Base-by-base conservation (phyloP, 805 yeast species). In the Lipomyces spencermartinsiae region DNA sequence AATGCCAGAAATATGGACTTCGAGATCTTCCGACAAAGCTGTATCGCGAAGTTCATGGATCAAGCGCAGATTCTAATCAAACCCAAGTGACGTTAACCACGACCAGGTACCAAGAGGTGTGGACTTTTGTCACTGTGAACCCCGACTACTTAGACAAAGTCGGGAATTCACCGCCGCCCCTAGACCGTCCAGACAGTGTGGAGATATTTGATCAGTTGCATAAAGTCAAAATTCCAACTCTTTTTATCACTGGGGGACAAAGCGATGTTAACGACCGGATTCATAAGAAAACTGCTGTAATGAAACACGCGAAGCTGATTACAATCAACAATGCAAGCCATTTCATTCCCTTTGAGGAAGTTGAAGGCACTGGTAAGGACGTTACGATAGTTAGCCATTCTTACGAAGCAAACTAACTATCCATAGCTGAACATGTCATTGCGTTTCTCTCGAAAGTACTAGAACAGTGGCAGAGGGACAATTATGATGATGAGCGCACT, bases 81-180 rank as follows among this genome's bases (percentile, higher is more conserved):
- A 31, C 70, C 69, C 31, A 60, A 61, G 66, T 72, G 22, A 67
- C 73, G 2, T 61, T 72, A 37, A 61, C 69, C 4, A 73, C 75
- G 4, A 64, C 69, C 4, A 61, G 55, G 49, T 60, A 62, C n/a
- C 70, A 71, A 14, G 74, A 73, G 55, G 62, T 67, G 4, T 57
- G 49, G 34, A 37, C 61, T 43, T 72, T 64, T 57, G 59, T 59
- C 12, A 66, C 34, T 29, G 60, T 37, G 49, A 58, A 62, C 55
- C 49, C 39, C 46, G n/a, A 16, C 19, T 22, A 58, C 29, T 19
- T 14, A 34, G 43, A 46, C 16, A 37, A 14, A 14, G 62, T 63
- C 33, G 34, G 22, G 22, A 8, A 19, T 12, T 35, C 61, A 7
- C 16, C n/a, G 9, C 51, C 58, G 49, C 61, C 51, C 29, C 54